Base-by-base conservation (phyloP, 352 stramenopile species). In the Aphanomyces invadans region DNA sequence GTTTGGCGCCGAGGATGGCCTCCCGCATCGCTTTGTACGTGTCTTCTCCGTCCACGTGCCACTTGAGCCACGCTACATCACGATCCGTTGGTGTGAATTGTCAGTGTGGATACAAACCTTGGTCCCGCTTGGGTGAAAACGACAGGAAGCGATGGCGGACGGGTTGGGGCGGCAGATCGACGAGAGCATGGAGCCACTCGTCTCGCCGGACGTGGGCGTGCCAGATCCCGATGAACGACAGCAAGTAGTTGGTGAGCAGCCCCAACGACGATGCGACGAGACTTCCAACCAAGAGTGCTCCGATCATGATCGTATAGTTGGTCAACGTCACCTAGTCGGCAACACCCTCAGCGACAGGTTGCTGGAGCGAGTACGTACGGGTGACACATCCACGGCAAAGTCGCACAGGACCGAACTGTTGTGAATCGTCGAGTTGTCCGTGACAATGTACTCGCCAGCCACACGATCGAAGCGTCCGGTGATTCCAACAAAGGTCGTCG, bases 11-110 rank as follows among this genome's bases (percentile, higher is more conserved):
- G 9, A 74, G 78, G 56, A 97, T 88, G n/a, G 88, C 88, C 39
- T 92, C 80, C 65, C 82, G 88, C 76, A 97, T 92, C 10, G 87
- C 84, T 53, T 76, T 78, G 56, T 92, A 95, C 15, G 86, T 92
- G 63, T 93, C 82, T 76, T 95, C 80, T 23, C 76, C 86, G 68
- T 95, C 86, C 19, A 95, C 86, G 70, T 91, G 83, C 86, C 86
- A 95, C 28, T 82, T 88, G 7, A 95, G 73, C 69, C 45, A 64
- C 28, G 38, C 57, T 70, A 65, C 11, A 61, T 55, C 53, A 45
- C n/a, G n/a, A n/a, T n/a, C n/a, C n/a, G n/a, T n/a, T n/a, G n/a
- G n/a, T n/a, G n/a, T n/a, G n/a, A n/a, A n/a, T n/a, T n/a, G n/a
- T n/a, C n/a, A n/a, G n/a, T n/a, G n/a, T n/a, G n/a, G n/a, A n/a